These are phyloP conservation scores for Tephrocybe rancida DNA, from an alignment of 768 basidiomycete species.

Conservation along the genomic window DNA sequence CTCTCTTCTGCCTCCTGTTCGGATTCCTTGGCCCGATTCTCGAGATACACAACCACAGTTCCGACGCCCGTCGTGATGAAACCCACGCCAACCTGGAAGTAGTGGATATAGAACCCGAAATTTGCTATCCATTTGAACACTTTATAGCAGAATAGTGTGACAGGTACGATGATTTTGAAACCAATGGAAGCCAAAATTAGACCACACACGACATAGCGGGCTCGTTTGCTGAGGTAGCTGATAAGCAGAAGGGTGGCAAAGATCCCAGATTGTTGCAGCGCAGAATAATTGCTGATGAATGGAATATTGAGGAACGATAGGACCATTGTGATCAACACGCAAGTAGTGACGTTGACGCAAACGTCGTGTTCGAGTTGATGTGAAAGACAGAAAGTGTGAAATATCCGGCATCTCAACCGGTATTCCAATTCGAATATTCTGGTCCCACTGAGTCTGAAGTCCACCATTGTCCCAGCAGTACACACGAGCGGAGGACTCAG, in stretches of 20 bases:
- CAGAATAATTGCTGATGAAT: constrained; percentile 30
- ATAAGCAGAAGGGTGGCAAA: constrained; percentile 26
- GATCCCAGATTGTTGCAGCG: constrained; percentile 28
- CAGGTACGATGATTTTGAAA: constrained; percentile 23
- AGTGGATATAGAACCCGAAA: constrained; percentile 16
- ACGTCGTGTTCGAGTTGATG: too few species aligned
- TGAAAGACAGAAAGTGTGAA: too few species aligned
- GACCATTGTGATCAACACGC: constrained; percentile 3
- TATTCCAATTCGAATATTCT: too few species aligned
- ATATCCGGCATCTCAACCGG: too few species aligned
- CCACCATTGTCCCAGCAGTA: too few species aligned
- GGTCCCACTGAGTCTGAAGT: too few species aligned
- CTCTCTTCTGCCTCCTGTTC: too few species aligned
- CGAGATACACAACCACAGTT: constrained; percentile 9
- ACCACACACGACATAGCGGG: constrained; percentile 22
- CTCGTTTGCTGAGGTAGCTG: constrained; percentile 29
- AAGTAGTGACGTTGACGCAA: too few species aligned
- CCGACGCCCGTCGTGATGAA: constrained; percentile 22
- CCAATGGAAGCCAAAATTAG: constrained; percentile 26
- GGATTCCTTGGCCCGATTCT: constrained; percentile 12
- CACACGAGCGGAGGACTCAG: too few species aligned
- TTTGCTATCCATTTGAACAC: constrained; percentile 17
- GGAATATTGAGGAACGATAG: constrained; percentile 23
- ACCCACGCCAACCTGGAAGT: constrained; percentile 16
- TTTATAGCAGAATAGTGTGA: not conserved